Percentiles rank a stretch among this genome's conserved stretches.
Conservation (phyloP, 345 rosid species). For the Trapa incisa region DNA sequence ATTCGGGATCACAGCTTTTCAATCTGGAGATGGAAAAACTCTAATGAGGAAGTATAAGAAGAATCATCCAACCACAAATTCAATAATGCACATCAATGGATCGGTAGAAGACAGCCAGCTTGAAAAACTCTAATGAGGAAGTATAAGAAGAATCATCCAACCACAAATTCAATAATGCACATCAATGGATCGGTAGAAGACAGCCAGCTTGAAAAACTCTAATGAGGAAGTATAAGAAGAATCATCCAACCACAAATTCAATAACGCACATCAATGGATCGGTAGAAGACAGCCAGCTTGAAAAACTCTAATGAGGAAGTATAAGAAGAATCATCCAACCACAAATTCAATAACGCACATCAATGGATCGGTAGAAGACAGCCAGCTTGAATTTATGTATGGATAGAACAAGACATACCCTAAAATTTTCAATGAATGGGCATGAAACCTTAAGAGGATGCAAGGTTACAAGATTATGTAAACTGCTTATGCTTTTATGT, state of each 20-base stretch:
- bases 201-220: neutral
- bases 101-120: neutral
- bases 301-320: constrained; percentile 5
- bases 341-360: neutral
- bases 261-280: neutral
- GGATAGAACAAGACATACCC: neutral
- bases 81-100: neutral
- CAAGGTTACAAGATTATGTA: neutral
- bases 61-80: neutral
- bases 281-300: neutral
- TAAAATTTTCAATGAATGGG: too few relatives aligned
- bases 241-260: neutral
- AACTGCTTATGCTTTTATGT: neutral
- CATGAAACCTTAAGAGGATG: neutral
- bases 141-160: neutral
- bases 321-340: neutral
- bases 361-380: neutral
- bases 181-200: neutral
- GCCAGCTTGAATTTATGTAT: neutral
- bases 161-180: neutral
- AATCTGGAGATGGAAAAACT: constrained; percentile 29
- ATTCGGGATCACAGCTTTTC: constrained; percentile 80
- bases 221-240: neutral
- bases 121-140: constrained; percentile 5
- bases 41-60: neutral